Base-by-base conservation (phyloP, 192 early-diverging fungal species). In the Polychytrium aggregatum region DNA sequence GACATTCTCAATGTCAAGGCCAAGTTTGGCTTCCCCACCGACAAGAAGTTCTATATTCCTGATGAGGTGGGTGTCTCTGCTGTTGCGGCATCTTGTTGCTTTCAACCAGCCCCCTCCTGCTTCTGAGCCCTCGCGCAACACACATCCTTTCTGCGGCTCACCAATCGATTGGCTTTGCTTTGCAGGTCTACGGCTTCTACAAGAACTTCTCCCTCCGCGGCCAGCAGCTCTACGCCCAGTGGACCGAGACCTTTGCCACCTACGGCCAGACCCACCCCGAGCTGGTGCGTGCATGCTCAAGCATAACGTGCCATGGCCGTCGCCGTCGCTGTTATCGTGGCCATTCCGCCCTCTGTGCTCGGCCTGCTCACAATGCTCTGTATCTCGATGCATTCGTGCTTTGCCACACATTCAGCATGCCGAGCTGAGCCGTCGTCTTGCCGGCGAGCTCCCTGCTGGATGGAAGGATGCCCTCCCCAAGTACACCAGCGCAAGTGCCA, bases 11-110 rank as follows among this genome's bases (percentile, higher is more conserved):
- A 53, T 3, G 58, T 60, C 65, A 95, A 93, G 81, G 57, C 65
- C 44, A 76, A 72, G 52, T 85, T 87, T 51, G 90, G 88, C 2
- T 91, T 97, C 60, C 69, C 87, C 68, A 69, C 85, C 1, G 78
- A 81, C 24, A 59, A 85, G 35, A 44, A 59, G 24, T 98, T 88
- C 57, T 50, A 62, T 30, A 86, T 98, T 18, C 63, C 86, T n/a
- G 25, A 76, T 20, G 69, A 74, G 24, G 84, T 83, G 18, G 68
- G 67, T 61, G 51, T n/a, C n/a, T n/a, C n/a, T n/a, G n/a, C n/a
- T n/a, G n/a, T n/a, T n/a, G n/a, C n/a, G n/a, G n/a, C n/a, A n/a
- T n/a, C n/a, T n/a, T n/a, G n/a, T n/a, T n/a, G n/a, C n/a, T n/a
- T n/a, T n/a, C n/a, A n/a, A n/a, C n/a, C n/a, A n/a, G n/a, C n/a